Evolutionary conservation across 768 basidiomycete genomes (phyloP), one percentile per base, ranked within the genome.

Genomic region (Solioccasus polychromus): DNA sequence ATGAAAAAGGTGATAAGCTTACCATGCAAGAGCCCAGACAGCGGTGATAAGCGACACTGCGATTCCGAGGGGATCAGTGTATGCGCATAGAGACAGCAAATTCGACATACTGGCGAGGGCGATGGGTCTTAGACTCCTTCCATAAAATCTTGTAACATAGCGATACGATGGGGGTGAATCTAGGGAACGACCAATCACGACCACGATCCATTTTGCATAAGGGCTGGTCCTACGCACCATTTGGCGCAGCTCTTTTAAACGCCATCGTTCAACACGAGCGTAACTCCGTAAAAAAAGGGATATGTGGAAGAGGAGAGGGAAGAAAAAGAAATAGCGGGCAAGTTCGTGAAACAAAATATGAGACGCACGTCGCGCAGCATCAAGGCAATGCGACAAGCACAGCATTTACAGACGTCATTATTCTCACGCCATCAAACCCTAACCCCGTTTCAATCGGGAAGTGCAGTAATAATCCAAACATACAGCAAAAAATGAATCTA

Each of bases 21-120:
- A 88, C 87, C 76, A 77, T 48, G 79, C 64, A 8, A 89, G 64
- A 19, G 76, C 57, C 82, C 85, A 89, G 14, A 88, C 44, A 6
- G 74, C 78, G 19, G 68, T 71, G 19, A 83, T 25, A 35, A 75
- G 48, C 2, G 75, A 68, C 39, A 63, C 74, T 74, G 24, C 8
- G 5, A 24, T 2, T 17, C 11, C 8, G 34, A 12, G 26, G 20
- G 46, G 23, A 53, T 42, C 11, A 44, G 14, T 26, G 20, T 36
- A 19, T 15, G 10, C 36, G 7, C 8, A 4, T 4, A 35, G 9
- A 40, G 14, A 54, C 61, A 45, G 32, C n/a, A n/a, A n/a, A n/a
- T n/a, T n/a, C n/a, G 71, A 78, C 69, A 32, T 50, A 69, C 57
- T 74, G 44, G 60, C 53, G 18, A 72, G 48, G 17, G 89, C 75